Evolutionary conservation across 129 eudicot genomes (phyloP).

Genomic region (Helianthus tuberosus): DNA sequence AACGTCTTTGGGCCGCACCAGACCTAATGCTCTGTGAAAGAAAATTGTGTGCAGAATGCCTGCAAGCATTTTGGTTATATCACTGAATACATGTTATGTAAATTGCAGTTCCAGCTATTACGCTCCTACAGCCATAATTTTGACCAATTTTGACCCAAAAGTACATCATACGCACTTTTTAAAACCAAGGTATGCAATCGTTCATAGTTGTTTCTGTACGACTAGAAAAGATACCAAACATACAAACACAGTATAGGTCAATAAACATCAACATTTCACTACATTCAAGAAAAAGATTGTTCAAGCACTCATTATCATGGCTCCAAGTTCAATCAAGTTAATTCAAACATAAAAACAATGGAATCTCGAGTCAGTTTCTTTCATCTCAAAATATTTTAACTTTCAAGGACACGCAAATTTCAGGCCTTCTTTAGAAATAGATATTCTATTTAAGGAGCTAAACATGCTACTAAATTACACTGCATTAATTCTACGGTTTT

Average conservation of each 20-base stretch:
- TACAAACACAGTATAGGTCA: conserved; percentile 2
- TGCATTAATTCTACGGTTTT: no score
- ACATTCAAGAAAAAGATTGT: neutral
- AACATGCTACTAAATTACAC: no score
- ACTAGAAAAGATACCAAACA: conserved; percentile 1
- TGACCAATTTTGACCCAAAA: no score
- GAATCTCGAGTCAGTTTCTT: neutral
- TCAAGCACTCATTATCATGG: conserved; percentile 5
- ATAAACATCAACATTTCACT: neutral
- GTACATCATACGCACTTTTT: no score
- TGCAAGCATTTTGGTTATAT: conserved; percentile 43
- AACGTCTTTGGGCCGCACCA: conserved; percentile 94
- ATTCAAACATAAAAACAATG: no score
- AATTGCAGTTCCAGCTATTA: conserved; percentile 1
- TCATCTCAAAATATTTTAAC: neutral
- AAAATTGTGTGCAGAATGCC: conserved; percentile 90
- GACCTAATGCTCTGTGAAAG: conserved; percentile 97
- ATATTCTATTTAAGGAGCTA: neutral
- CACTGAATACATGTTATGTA: conserved; percentile 10
- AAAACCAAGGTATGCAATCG: neutral
- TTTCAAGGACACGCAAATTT: neutral
- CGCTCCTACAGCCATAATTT: no score
- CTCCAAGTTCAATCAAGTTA: no score
- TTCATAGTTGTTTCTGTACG: neutral
- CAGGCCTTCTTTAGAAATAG: neutral